Percentiles rank a stretch among this genome's conserved stretches.
Evolutionary conservation across 2,329 filamentous ascomycete species (phyloP).

Genomic region (Sphaerulina musiva): DNA sequence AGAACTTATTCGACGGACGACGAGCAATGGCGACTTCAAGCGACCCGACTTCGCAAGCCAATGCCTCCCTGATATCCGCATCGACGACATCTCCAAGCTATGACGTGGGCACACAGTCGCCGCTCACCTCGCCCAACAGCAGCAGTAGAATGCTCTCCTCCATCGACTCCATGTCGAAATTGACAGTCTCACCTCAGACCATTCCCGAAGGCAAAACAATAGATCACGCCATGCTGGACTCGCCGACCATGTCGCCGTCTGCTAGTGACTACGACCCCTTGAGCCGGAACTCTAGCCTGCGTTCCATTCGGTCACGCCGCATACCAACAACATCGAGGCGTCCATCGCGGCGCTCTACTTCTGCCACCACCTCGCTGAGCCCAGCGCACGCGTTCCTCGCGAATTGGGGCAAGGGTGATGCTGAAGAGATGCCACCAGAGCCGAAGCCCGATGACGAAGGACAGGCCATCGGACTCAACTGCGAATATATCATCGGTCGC

Average conservation of each 20-base stretch:
- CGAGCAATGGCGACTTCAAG: conserved; percentile 21
- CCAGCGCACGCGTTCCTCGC: conserved; percentile 32
- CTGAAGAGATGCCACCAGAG: conserved; percentile 26
- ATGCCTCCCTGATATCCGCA: conserved; percentile 31
- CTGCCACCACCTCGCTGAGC: conserved; percentile 27
- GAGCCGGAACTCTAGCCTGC: conserved; percentile 29
- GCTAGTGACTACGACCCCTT: conserved; percentile 23
- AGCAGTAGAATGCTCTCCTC: conserved; percentile 24
- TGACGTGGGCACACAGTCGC: conserved; percentile 19
- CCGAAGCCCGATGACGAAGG: conserved; percentile 59
- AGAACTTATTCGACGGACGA: conserved; percentile 22
- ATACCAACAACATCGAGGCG: conserved; percentile 20
- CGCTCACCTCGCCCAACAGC: conserved; percentile 21
- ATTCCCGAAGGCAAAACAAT: conserved; percentile 27
- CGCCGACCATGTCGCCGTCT: conserved; percentile 24
- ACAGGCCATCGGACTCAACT: conserved; percentile 54
- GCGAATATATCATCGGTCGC: conserved; percentile 61
- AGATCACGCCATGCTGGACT: conserved; percentile 23
- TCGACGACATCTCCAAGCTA: conserved; percentile 28
- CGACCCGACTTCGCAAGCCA: conserved; percentile 19
- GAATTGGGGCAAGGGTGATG: conserved; percentile 24
- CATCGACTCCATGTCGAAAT: conserved; percentile 28
- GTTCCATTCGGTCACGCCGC: conserved; percentile 24
- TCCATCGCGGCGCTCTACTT: conserved; percentile 27
- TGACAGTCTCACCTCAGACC: conserved; percentile 29